Base-by-base conservation (phyloP, 2,329 filamentous ascomycete genomes). In the Ophiocordyceps camponoti-floridani region DNA sequence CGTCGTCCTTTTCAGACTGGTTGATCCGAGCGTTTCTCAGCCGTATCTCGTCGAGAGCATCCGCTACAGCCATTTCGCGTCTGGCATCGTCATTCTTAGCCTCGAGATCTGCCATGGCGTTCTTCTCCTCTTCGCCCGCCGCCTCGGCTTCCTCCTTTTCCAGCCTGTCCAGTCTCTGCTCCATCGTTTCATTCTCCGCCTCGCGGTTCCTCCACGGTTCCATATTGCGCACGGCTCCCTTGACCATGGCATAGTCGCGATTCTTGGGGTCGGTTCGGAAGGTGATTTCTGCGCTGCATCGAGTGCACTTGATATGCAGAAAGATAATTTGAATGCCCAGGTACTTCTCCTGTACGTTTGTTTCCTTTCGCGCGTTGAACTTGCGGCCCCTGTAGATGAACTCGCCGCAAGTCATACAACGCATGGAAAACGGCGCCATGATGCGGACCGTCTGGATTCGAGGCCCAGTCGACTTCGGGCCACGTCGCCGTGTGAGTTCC, bases 201-300 rank as follows among this genome's bases (percentile, higher is more conserved):
- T 59, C 60, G 9, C 67, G 65, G 46, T 75, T 67, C 26, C 86
- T 69, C 91, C 91, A 98, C 0, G 84, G 82, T 61, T 98, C 91
- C 50, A 91, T 91, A 61, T 94, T 96, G 41, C 91, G 74, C 63
- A 89, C 86, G 5, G 89, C 91, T 14, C 91, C 89, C 43, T 73
- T 72, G 60, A 93, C 74, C 57, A 73, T 70, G 75, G 63, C 76
- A 58, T 95, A 98, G 59, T 96, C 89, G 71, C 87, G 86, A 56
- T 88, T 88, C 62, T 93, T 93, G 0, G 91, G 91, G 53, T 98
- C 91, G 0, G 91, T 96, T 50, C 84, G 82, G 68, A 96, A 94
- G 0, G 84, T 87, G 53, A 96, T 94, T 57, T 94, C 86, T 40
- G 75, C 79, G 40, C 72, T 79, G 63, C 89, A 95, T 42, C 86